phyloP scores from a whole-genome alignment of 176 grass and related monocot species.

The Eremochloa ophiuroides region DNA sequence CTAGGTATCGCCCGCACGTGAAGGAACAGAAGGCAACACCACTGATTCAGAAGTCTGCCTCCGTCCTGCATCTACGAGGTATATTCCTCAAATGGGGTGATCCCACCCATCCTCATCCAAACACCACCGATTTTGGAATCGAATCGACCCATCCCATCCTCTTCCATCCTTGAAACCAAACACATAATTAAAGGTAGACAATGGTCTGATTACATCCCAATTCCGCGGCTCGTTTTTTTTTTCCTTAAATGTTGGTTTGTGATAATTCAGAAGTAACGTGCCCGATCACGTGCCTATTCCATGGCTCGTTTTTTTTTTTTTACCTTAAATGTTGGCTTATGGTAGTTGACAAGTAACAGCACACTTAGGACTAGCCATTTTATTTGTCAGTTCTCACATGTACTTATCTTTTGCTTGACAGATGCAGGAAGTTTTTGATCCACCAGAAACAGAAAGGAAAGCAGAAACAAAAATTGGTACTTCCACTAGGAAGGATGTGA shows the following conservation, averaged over 20 bases:
- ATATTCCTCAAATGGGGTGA: no score
- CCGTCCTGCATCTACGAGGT: no score
- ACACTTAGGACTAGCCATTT: background rate
- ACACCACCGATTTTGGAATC: no score
- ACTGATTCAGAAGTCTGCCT: no score
- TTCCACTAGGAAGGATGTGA: background rate
- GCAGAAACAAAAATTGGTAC: background rate
- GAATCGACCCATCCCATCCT: background rate
- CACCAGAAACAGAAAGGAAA: constrained; percentile 8
- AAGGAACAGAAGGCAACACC: no score
- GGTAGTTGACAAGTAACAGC: background rate
- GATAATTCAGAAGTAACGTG: background rate
- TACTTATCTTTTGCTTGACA: background rate
- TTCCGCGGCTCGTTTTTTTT: background rate
- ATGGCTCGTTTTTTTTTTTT: no score
- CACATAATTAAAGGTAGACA: background rate
- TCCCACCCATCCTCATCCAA: no score
- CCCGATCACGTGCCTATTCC: no score
- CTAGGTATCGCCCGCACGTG: no score
- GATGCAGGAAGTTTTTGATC: constrained; percentile 41
- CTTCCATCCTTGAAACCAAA: background rate
- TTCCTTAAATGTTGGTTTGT: background rate
- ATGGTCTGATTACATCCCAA: no score
- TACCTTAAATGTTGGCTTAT: no score
- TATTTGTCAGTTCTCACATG: background rate